Evolutionary conservation across 306 rosid genomes (phyloP).

Genomic region (Lotus japonicus): DNA sequence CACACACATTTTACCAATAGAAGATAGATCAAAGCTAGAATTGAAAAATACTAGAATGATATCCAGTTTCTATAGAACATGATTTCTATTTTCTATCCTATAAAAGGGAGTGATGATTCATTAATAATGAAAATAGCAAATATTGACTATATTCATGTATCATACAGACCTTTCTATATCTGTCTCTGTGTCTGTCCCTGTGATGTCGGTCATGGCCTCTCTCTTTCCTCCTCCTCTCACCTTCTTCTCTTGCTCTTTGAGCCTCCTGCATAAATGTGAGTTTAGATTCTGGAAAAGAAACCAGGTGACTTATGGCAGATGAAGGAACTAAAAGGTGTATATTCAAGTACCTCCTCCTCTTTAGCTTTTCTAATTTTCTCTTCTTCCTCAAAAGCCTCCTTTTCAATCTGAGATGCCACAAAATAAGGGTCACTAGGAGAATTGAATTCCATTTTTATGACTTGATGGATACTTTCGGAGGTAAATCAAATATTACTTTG

Average conservation of each 20-base stretch:
- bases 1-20: too few species aligned
- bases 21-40: background rate
- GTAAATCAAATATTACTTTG: background rate
- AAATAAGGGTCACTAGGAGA: constrained; percentile 12
- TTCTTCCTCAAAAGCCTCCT: constrained; percentile 84
- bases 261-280: constrained; percentile 66
- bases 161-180: constrained; percentile 56
- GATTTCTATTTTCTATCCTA: background rate
- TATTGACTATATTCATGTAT: background rate
- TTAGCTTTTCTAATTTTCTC: constrained; percentile 69
- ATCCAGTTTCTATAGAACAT: background rate
- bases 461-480: background rate
- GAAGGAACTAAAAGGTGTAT: background rate
- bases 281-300: constrained; percentile 7
- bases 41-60: background rate
- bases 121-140: background rate
- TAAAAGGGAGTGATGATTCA: background rate
- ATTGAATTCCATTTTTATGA: background rate
- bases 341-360: constrained; percentile 72
- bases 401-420: constrained; percentile 51
- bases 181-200: constrained; percentile 69
- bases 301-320: background rate
- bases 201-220: constrained; percentile 64
- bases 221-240: constrained; percentile 78
- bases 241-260: constrained; percentile 95